Percentiles rank a stretch among this genome's conserved stretches.
phyloP scores from a whole-genome alignment of 768 basidiomycete species.

The Leccinum rimulosum region DNA sequence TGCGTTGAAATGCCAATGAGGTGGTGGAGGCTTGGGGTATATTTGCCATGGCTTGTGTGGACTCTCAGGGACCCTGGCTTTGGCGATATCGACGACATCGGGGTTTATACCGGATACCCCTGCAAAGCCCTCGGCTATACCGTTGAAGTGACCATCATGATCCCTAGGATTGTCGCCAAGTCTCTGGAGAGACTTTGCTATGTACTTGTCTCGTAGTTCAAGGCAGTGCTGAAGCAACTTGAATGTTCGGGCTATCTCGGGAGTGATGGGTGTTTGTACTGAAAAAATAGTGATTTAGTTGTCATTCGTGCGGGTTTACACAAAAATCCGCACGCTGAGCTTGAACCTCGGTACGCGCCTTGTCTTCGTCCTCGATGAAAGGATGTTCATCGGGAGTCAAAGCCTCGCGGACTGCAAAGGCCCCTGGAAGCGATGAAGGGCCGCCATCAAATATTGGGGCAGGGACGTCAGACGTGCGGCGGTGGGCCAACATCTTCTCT shows the following conservation, averaged over 20 bases:
- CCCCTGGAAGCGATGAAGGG: conserved; percentile 35
- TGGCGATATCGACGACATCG: conserved; percentile 42
- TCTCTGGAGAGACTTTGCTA: conserved; percentile 79
- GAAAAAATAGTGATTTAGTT: conserved; percentile 7
- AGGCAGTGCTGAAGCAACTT: conserved; percentile 81
- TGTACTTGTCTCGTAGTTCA: conserved; percentile 94
- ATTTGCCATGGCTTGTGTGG: conserved; percentile 72
- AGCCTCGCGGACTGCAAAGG: conserved; percentile 36
- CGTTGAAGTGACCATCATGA: conserved; percentile 76
- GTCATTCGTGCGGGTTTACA: background rate
- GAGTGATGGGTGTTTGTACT: conserved; percentile 28
- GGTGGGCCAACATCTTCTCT: conserved; percentile 67
- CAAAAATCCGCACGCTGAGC: conserved; percentile 27
- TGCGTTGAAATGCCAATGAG: conserved; percentile 90
- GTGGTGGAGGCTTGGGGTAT: conserved; percentile 90
- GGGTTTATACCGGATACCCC: conserved; percentile 69
- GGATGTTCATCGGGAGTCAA: conserved; percentile 22
- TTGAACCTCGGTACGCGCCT: conserved; percentile 31
- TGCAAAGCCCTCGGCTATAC: conserved; percentile 59
- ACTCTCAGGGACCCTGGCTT: conserved; percentile 24
- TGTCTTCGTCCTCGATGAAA: conserved; percentile 38
- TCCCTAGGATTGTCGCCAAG: conserved; percentile 95
- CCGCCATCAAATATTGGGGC: conserved; percentile 20
- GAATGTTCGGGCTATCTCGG: conserved; percentile 57
- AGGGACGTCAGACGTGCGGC: conserved; percentile 56